Conservation (phyloP, 345 rosid genomes). For the Rhodomyrtus tomentosa region DNA sequence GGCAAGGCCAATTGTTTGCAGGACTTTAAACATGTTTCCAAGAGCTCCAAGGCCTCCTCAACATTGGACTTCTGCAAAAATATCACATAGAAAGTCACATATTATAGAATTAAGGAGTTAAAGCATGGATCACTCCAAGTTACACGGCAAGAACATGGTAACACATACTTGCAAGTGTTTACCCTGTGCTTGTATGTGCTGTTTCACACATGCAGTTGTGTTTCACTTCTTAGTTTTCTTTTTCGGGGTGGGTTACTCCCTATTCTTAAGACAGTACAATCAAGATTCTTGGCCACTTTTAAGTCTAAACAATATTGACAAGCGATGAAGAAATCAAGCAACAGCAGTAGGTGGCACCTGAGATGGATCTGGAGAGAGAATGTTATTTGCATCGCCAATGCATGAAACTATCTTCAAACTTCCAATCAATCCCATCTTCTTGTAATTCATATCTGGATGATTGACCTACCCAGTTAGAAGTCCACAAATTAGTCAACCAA, state of each 20-base stretch:
- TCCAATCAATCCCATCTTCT: slow-evolving; percentile 82
- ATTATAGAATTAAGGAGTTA: background rate
- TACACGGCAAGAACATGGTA: background rate
- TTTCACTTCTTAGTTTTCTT: background rate
- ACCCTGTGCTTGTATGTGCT: background rate
- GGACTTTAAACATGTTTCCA: slow-evolving; percentile 55
- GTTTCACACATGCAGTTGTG: background rate
- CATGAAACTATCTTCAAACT: slow-evolving; percentile 56
- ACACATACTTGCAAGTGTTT: background rate
- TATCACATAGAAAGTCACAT: background rate
- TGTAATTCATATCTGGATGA: slow-evolving; percentile 71
- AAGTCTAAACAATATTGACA: background rate
- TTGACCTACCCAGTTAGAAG: slow-evolving; percentile 30
- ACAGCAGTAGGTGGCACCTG: slow-evolving; percentile 28
- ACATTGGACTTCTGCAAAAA: slow-evolving; percentile 43
- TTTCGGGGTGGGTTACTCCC: background rate
- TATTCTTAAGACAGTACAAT: background rate
- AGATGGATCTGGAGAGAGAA: slow-evolving; percentile 19
- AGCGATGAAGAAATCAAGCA: background rate
- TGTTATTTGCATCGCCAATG: slow-evolving; percentile 40
- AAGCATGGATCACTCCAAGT: background rate
- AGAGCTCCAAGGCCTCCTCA: slow-evolving; percentile 69
- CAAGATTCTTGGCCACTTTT: background rate
- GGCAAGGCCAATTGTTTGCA: slow-evolving; percentile 51
- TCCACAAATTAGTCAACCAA: background rate